These are phyloP conservation scores for Chlamydomonas applanata DNA, from an alignment of 139 green algal genomes.

Conservation along the genomic window DNA sequence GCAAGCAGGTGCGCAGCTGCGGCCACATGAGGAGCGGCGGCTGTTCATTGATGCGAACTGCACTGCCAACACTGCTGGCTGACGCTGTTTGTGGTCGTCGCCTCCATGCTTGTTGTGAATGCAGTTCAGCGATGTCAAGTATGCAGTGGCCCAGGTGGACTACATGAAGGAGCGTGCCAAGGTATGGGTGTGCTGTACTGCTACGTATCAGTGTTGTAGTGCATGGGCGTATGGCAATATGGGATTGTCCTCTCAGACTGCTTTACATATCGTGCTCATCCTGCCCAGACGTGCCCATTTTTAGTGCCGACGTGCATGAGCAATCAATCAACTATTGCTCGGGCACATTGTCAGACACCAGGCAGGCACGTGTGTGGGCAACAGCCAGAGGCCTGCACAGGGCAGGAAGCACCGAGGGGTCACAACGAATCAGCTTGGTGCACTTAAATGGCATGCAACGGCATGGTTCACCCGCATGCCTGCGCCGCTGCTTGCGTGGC, in stretches of 20 bases:
- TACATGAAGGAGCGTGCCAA: constrained; percentile 48
- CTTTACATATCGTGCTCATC: not conserved
- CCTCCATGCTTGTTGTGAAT: not conserved
- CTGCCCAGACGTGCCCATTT: not conserved
- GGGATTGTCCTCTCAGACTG: not conserved
- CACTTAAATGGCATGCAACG: too few relatives aligned
- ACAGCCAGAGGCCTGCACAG: too few relatives aligned
- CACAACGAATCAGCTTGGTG: too few relatives aligned
- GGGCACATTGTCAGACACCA: not conserved
- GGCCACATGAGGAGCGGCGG: too few relatives aligned
- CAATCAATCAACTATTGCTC: too few relatives aligned
- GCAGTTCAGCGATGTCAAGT: constrained; percentile 54
- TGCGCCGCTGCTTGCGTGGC: too few relatives aligned
- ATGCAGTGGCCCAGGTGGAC: constrained; percentile 74
- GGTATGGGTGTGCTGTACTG: constrained; percentile 9
- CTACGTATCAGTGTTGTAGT: not conserved
- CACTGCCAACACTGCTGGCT: too few relatives aligned
- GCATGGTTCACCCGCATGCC: too few relatives aligned
- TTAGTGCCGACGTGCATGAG: not conserved
- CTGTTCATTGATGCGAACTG: too few relatives aligned
- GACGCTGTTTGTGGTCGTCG: too few relatives aligned
- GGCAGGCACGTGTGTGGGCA: too few relatives aligned
- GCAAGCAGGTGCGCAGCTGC: constrained; percentile 45
- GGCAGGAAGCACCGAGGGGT: too few relatives aligned
- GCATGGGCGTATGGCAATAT: not conserved